phyloP scores from a whole-genome alignment of 495 filamentous ascomycete species.

The Tuber indicum region DNA sequence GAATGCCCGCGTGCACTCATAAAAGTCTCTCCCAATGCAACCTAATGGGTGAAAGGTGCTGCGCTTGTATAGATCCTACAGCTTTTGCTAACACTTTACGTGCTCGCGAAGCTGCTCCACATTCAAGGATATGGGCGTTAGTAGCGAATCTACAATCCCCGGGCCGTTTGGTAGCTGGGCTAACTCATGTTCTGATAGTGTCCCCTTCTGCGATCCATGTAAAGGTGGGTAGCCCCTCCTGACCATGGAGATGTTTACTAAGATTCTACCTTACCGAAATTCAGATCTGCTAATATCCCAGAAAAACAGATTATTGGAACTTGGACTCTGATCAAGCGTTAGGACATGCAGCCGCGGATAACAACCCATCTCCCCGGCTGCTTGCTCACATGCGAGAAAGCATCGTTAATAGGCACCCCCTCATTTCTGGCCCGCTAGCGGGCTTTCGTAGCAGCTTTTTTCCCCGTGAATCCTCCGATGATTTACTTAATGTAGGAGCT shows the following conservation, averaged over 20 bases:
- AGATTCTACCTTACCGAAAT: not conserved
- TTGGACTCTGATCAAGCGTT: not conserved
- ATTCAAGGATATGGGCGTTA: not conserved
- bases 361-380: not conserved
- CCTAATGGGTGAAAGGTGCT: not conserved
- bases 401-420: not conserved
- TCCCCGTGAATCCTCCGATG: not conserved
- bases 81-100: not conserved
- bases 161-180: not conserved
- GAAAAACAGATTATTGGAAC: constrained; percentile 2
- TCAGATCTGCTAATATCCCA: constrained; percentile 2
- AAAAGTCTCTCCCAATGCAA: not conserved
- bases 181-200: not conserved
- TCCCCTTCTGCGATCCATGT: not conserved
- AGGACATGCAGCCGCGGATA: not conserved
- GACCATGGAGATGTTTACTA: not conserved
- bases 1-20: not conserved
- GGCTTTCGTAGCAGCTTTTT: not conserved
- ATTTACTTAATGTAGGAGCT: not conserved
- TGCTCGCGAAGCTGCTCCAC: not conserved
- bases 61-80: not conserved
- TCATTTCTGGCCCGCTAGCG: not conserved
- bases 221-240: not conserved
- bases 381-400: constrained; percentile 2
- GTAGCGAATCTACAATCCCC: not conserved